Evolutionary conservation across 352 stramenopile species (phyloP), one percentile per base, ranked within the genome.

Genomic region (Saprolegnia parasitica): DNA sequence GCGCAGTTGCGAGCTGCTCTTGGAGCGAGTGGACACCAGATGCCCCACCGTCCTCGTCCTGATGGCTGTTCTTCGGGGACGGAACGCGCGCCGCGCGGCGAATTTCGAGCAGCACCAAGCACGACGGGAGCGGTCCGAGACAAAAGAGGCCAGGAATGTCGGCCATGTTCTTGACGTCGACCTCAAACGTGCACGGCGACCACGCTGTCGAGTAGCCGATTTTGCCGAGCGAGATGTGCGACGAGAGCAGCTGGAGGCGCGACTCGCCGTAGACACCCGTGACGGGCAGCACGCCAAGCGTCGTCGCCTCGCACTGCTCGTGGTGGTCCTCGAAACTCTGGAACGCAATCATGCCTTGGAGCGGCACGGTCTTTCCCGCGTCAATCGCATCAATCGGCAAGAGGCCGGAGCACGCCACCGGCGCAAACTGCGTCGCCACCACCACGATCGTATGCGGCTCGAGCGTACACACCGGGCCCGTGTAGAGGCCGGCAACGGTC

Each of bases 171-270:
- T 78, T 83, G 46, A 95, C 72, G 0, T 68, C 74, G 35, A 95
- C 21, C 8, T 88, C 73, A 68, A 96, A 96, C 18, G 62, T 74
- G 0, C 79, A 88, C 16, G 81, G 80, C 68, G 83, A 84, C 86
- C 86, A 93, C 4, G 83, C 83, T 61, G 89, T 78, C 8, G 78
- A 81, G 62, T 92, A 95, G 1, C 86, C 85, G 65, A 96, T 86
- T 64, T 96, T 96, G 47, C 88, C 88, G 29, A 96, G 72, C 35
- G 77, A 78, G 21, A 95, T 54, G 15, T 57, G 52, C 21, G 78
- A 86, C 20, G 91, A 80, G 18, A 61, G n/a, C 18, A 93, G 75
- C 16, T 77, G 65, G 52, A 96, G 75, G 20, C 60, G 72, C 6
- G 88, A 77, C 55, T 95, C 82, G 13, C 83, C 83, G 70, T 89